Base-by-base conservation (phyloP, 495 filamentous ascomycete genomes). In the Trichoderma parareesei region DNA sequence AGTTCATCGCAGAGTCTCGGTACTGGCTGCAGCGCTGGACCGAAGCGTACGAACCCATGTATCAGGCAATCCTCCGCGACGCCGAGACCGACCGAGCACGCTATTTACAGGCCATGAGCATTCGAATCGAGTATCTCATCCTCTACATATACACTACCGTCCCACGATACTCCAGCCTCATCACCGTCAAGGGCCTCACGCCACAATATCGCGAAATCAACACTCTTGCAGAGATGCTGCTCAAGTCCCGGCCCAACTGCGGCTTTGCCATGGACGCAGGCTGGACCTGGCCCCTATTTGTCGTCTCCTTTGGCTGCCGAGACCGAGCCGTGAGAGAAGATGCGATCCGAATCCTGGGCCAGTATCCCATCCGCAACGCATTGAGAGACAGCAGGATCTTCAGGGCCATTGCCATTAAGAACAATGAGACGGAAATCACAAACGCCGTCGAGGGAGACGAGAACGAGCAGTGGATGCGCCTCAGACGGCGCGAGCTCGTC, bases 1-100 rank as follows among this genome's bases (percentile, higher is more conserved):
- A 46, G 60, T 77, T 74, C 48, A 71, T 77, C 16, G 69, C 62
- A 55, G 72, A 73, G 61, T 74, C 73, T n/a, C 74, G 73, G 44
- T 75, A 66, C 64, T 74, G 75, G 38, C 38, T 67, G 43, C 42
- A 62, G 27, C 11, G 61, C 35, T 63, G 60, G 49, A 65, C 64
- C 20, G 60, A 49, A 41, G 48, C 62, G 63, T 72, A 66, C 64
- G 38, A 70, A 27, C 40, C 61, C 16, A 27, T 63, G 33, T 48
- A 63, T 44, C 61, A 63, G 35, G 16, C 61, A 2, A 8, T 48
- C n/a, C 5, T 46, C 2, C 14, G 27, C n/a, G 49, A 63, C 40
- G 43, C 41, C 40, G 14, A 48, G n/a, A 48, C 6, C 5, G 42
- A 63, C 16, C 43, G n/a, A 5, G n/a, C 41, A 2, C 40, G 33